A percentile compares a stretch with the other conserved stretches of the same genome.
These are phyloP conservation scores for Symbiodinium pilosum DNA, from an alignment of 73 alveolate genomes.

Conservation along the genomic window DNA sequence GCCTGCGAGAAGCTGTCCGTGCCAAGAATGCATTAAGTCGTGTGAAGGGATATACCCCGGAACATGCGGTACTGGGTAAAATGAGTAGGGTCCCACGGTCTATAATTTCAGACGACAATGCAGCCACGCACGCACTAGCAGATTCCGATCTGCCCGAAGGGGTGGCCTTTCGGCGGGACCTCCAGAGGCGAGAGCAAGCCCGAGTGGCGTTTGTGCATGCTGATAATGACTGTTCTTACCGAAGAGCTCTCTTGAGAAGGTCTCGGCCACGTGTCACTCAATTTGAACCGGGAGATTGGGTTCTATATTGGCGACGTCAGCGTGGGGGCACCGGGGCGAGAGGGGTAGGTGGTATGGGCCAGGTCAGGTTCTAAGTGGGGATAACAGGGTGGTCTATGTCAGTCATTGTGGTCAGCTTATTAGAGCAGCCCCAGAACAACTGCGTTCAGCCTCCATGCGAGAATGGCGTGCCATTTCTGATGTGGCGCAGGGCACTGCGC, in stretches of 20 bases:
- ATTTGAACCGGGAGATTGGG: neutral
- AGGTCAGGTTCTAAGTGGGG: neutral
- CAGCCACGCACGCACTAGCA: neutral
- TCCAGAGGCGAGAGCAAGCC: neutral
- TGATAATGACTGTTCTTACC: neutral
- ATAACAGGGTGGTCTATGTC: neutral
- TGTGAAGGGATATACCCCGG: neutral
- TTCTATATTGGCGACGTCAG: neutral
- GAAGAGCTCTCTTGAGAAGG: neutral
- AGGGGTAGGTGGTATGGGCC: constrained; percentile 26
- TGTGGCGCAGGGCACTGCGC: neutral
- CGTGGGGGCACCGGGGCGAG: neutral
- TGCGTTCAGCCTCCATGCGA: neutral
- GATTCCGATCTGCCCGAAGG: neutral
- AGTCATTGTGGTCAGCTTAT: neutral
- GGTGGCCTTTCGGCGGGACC: neutral
- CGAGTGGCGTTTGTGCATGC: neutral
- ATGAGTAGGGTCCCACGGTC: neutral
- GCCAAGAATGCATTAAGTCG: neutral
- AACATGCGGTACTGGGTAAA: neutral
- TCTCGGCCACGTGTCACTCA: neutral
- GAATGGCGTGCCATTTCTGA: neutral
- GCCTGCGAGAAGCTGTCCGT: neutral
- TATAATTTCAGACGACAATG: neutral
- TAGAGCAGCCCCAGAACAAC: constrained; percentile 12